Percentiles rank a stretch among this genome's conserved stretches.
phyloP scores from a whole-genome alignment of 2,329 filamentous ascomycete species.

The Lizonia empirigonia region DNA sequence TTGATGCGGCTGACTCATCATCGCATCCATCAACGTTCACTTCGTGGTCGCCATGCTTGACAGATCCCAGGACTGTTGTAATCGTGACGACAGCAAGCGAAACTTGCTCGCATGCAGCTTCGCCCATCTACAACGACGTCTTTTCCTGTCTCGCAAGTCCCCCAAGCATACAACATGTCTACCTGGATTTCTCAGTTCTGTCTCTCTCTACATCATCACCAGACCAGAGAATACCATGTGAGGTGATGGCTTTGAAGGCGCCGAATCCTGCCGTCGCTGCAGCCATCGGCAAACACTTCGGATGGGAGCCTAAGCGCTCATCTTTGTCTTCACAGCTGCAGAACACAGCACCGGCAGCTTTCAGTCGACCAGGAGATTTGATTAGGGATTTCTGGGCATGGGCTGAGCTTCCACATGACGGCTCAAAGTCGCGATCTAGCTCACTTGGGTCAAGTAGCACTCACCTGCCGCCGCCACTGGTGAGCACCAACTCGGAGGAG shows the following conservation, averaged over 20 bases:
- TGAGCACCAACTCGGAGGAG: slow-evolving; percentile 32
- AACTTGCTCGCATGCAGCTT: slow-evolving; percentile 21
- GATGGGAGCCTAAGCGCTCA: slow-evolving; percentile 37
- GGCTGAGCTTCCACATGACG: slow-evolving; percentile 28
- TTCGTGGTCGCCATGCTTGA: slow-evolving; percentile 34
- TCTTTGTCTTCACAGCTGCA: slow-evolving; percentile 28
- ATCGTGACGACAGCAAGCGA: slow-evolving; percentile 34
- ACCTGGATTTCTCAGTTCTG: slow-evolving; percentile 30
- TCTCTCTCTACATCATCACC: slow-evolving; percentile 27
- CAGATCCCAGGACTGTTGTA: slow-evolving; percentile 21
- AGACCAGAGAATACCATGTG: slow-evolving; percentile 29
- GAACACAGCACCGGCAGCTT: slow-evolving; percentile 22
- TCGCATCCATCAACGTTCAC: slow-evolving; percentile 35
- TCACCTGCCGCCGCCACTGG: not conserved
- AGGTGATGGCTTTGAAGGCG: slow-evolving; percentile 31
- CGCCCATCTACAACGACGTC: slow-evolving; percentile 31
- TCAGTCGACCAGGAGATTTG: slow-evolving; percentile 35
- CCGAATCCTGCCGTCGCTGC: slow-evolving; percentile 29
- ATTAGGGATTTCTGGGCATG: slow-evolving; percentile 39
- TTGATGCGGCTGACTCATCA: slow-evolving; percentile 30
- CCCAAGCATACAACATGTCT: slow-evolving; percentile 32
- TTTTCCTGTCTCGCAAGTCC: slow-evolving; percentile 17
- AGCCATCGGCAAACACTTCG: slow-evolving; percentile 38
- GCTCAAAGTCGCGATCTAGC: slow-evolving; percentile 6
- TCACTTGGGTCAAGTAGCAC: slow-evolving; percentile 7